A percentile compares a stretch with the other conserved stretches of the same genome.
phyloP scores from a whole-genome alignment of 2,329 filamentous ascomycete genomes.

The Coleophoma cylindrospora region DNA sequence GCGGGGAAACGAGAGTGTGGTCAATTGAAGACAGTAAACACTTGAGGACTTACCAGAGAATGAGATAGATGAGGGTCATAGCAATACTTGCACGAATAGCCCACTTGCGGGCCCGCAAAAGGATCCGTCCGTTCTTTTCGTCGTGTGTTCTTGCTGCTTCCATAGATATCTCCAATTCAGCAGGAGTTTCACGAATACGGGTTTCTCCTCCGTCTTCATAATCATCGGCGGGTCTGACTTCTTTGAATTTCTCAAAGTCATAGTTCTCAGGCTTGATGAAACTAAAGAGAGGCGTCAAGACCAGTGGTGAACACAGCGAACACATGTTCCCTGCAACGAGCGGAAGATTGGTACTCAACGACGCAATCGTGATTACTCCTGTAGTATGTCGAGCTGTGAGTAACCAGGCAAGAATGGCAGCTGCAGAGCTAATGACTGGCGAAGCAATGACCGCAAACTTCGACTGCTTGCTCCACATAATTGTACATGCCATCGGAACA shows the following conservation, averaged over 20 bases:
- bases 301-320: constrained; percentile 12
- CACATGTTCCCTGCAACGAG: constrained; percentile 20
- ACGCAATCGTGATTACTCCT: constrained; percentile 25
- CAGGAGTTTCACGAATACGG: not conserved
- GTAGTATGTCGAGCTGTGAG: constrained; percentile 28
- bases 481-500: constrained; percentile 23
- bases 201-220: constrained; percentile 5
- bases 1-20: no score
- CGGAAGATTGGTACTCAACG: constrained; percentile 9
- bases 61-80: constrained; percentile 15
- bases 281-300: constrained; percentile 18
- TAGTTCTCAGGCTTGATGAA: constrained; percentile 16
- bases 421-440: constrained; percentile 14
- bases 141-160: constrained; percentile 1
- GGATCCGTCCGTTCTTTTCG: constrained; percentile 7
- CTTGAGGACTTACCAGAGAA: constrained; percentile 18
- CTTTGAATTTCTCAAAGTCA: constrained; percentile 17
- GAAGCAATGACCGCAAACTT: constrained; percentile 16
- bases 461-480: constrained; percentile 24
- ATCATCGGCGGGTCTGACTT: constrained; percentile 7
- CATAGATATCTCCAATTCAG: constrained; percentile 1
- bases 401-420: constrained; percentile 26
- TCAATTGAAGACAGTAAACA: no score
- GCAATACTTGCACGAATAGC: constrained; percentile 9
- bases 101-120: constrained; percentile 14